Conservation (phyloP, 495 filamentous ascomycete species). For the Ascobolus immersus region DNA sequence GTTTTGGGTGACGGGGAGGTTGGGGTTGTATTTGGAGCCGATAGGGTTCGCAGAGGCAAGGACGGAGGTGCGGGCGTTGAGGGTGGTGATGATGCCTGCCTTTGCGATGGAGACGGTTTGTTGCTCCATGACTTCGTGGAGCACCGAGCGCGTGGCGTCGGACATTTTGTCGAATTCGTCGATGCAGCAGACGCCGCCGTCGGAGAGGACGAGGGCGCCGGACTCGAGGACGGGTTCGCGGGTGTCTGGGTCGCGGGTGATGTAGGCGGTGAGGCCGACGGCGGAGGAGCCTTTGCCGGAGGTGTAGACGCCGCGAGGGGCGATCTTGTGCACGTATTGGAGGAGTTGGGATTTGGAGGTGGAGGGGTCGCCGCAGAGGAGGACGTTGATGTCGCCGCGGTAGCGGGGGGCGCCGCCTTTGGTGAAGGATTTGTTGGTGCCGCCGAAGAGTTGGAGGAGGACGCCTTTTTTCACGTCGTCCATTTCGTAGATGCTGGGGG, state of each 20-base stretch:
- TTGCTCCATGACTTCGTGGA: conserved; percentile 99
- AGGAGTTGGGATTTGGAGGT: conserved; percentile 97
- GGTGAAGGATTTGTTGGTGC: conserved; percentile 95
- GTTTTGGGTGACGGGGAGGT: conserved; percentile 85
- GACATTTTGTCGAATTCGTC: conserved; percentile 99
- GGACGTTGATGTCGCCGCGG: conserved; percentile 89
- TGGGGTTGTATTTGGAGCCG: conserved; percentile 87
- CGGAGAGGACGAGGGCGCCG: conserved; percentile 78
- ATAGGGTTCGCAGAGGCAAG: conserved; percentile 94
- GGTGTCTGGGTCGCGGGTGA: conserved; percentile 85
- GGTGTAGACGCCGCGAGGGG: conserved; percentile 90
- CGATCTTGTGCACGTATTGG: conserved; percentile 94
- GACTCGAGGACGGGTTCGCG: conserved; percentile 89
- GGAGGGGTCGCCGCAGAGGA: conserved; percentile 90
- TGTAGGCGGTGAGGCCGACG: conserved; percentile 94
- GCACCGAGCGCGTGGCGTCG: conserved; percentile 76
- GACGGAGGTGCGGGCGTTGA: conserved; percentile 85
- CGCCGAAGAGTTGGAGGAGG: conserved; percentile 82
- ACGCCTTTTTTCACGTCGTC: conserved; percentile 98
- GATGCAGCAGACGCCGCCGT: conserved; percentile 94
- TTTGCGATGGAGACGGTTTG: conserved; percentile 98
- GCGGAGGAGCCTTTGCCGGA: conserved; percentile 93
- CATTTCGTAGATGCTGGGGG: conserved; percentile 90
- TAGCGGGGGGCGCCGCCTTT: conserved; percentile 90
- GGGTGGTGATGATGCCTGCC: conserved; percentile 92